Evolutionary conservation across 2,329 filamentous ascomycete genomes (phyloP).

Genomic region (Orbilia quercus): DNA sequence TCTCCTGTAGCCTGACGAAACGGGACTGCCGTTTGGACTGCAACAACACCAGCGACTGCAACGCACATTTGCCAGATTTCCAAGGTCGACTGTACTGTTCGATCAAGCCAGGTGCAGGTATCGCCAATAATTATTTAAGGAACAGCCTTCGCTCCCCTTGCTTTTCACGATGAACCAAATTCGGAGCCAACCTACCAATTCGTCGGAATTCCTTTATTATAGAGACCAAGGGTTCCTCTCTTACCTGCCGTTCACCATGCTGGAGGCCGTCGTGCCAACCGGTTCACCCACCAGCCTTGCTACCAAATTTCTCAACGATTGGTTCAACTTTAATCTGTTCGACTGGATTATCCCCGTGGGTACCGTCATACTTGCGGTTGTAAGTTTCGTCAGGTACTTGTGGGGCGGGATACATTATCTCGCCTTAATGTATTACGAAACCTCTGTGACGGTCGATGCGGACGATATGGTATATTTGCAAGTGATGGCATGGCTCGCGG

Average conservation of each 20-base stretch:
- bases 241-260: slow-evolving; percentile 24
- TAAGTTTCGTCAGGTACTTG: slow-evolving; percentile 23
- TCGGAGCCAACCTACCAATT: slow-evolving; percentile 33
- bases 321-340: slow-evolving; percentile 4
- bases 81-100: too few species aligned
- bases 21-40: too few species aligned
- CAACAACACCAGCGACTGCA: too few species aligned
- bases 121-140: too few species aligned
- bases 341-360: slow-evolving; percentile 29
- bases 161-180: slow-evolving; percentile 31
- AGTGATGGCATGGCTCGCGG: slow-evolving; percentile 42
- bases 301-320: slow-evolving; percentile 10
- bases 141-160: background rate
- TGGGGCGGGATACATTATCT: slow-evolving; percentile 21
- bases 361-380: slow-evolving; percentile 17
- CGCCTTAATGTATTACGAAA: slow-evolving; percentile 17
- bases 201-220: slow-evolving; percentile 13
- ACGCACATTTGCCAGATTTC: too few species aligned
- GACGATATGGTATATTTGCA: slow-evolving; percentile 32
- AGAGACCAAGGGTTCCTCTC: slow-evolving; percentile 18
- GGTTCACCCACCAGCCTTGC: background rate
- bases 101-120: background rate
- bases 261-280: slow-evolving; percentile 13
- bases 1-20: too few species aligned
- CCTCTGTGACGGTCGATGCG: slow-evolving; percentile 24